A percentile compares a stretch with the other conserved stretches of the same genome.
phyloP scores from a whole-genome alignment of 2,329 filamentous ascomycete genomes.

The Myrmaecium sp. region DNA sequence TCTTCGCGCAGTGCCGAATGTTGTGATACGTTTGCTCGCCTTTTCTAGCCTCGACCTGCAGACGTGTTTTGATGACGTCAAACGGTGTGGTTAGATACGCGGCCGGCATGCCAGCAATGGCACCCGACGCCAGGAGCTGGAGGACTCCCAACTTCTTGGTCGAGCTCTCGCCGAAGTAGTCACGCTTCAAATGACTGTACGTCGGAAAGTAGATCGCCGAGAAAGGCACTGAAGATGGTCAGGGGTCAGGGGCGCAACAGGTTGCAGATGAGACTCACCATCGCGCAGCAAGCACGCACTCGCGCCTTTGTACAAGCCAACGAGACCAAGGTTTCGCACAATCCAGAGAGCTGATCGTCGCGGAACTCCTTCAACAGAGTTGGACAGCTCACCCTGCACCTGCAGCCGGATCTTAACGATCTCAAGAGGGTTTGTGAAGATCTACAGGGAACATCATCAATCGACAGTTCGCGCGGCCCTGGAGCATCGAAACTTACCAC shows the following conservation, averaged over 20 bases:
- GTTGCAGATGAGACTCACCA: conserved; percentile 11
- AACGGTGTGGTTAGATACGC: conserved; percentile 87
- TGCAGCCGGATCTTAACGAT: conserved; percentile 99
- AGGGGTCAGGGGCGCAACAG: conserved; percentile 1
- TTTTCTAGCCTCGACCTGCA: conserved; percentile 95
- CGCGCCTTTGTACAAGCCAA: conserved; percentile 93
- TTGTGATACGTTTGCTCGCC: conserved; percentile 79
- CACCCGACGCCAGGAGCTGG: conserved; percentile 84
- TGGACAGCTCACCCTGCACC: conserved; percentile 89
- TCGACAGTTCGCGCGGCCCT: background rate
- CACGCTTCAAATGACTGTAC: conserved; percentile 85
- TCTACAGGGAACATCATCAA: conserved; percentile 29
- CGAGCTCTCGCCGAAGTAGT: conserved; percentile 77
- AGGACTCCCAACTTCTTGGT: conserved; percentile 79
- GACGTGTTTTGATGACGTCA: conserved; percentile 96
- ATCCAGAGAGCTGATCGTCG: conserved; percentile 97
- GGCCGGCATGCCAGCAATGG: conserved; percentile 48
- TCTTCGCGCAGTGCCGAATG: conserved; percentile 68
- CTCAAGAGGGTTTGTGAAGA: conserved; percentile 95
- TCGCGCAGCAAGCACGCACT: conserved; percentile 88
- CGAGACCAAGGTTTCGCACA: conserved; percentile 79
- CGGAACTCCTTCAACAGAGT: conserved; percentile 63
- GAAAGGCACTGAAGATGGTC: conserved; percentile 53
- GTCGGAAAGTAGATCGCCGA: conserved; percentile 98
- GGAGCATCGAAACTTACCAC: conserved; percentile 49